Percentiles rank a stretch among this genome's conserved stretches.
Conservation (phyloP, 2,329 filamentous ascomycete genomes). For the Pseudogymnoascus sp. region DNA sequence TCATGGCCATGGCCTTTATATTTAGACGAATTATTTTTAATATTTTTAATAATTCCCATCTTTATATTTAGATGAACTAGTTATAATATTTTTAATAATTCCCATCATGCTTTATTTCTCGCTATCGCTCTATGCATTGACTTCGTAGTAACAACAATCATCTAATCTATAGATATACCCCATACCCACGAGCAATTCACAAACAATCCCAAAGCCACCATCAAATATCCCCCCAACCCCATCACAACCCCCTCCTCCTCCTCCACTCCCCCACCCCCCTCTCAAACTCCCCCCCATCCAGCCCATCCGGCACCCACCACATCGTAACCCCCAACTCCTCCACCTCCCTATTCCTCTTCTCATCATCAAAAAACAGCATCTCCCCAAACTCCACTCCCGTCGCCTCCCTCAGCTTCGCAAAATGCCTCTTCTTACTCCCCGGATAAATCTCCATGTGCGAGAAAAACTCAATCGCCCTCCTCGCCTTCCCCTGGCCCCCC, state of each 20-base stretch:
- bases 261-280: constrained; percentile 75
- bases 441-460: constrained; percentile 63
- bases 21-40: background rate
- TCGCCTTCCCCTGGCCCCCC: constrained; percentile 25
- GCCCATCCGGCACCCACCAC: constrained; percentile 70
- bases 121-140: background rate
- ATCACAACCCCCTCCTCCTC: constrained; percentile 56
- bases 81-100: background rate
- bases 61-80: background rate
- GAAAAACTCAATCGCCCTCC: constrained; percentile 48
- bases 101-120: background rate
- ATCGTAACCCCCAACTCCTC: constrained; percentile 73
- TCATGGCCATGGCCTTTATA: background rate
- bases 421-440: constrained; percentile 76
- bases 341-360: constrained; percentile 77
- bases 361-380: too few relatives aligned
- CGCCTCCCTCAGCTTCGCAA: constrained; percentile 61
- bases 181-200: background rate
- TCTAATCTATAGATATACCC: background rate
- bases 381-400: constrained; percentile 62
- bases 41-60: background rate
- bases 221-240: background rate
- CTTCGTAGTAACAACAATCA: background rate
- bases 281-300: constrained; percentile 69
- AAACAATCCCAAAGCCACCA: background rate